Percentiles rank a stretch among this genome's conserved stretches.
phyloP scores from a whole-genome alignment of 2,329 filamentous ascomycete species.

The Diaporthe caulivora region DNA sequence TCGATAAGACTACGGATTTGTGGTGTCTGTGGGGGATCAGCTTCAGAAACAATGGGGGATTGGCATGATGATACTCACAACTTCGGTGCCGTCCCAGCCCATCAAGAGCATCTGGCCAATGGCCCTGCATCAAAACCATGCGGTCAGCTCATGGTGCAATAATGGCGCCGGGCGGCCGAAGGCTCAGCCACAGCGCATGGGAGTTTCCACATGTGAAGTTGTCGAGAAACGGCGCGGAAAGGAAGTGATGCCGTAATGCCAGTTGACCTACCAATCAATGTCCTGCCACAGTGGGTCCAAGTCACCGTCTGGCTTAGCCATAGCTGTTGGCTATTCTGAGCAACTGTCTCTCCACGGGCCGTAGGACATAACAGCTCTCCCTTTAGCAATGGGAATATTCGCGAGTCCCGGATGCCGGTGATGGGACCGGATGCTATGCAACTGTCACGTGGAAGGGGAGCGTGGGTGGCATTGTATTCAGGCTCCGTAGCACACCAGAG shows the following conservation, averaged over 20 bases:
- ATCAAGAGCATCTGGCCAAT: slow-evolving; percentile 85
- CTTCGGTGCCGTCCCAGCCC: slow-evolving; percentile 87
- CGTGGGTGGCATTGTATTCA: slow-evolving; percentile 11
- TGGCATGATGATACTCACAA: slow-evolving; percentile 50
- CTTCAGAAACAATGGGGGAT: background rate
- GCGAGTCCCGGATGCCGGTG: background rate
- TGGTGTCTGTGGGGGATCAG: slow-evolving; percentile 64
- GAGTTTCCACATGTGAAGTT: background rate
- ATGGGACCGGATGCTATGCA: background rate
- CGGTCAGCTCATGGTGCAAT: slow-evolving; percentile 45
- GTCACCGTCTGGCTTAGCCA: slow-evolving; percentile 59
- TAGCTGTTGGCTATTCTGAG: slow-evolving; percentile 41
- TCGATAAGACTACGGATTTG: slow-evolving; percentile 86
- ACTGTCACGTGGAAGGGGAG: slow-evolving; percentile 7
- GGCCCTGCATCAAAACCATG: slow-evolving; percentile 62
- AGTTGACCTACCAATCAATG: slow-evolving; percentile 75
- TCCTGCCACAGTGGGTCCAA: slow-evolving; percentile 79
- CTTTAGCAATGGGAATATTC: background rate
- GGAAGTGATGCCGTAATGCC: slow-evolving; percentile 6
- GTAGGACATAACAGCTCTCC: slow-evolving; percentile 27
- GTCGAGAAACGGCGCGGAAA: slow-evolving; percentile 19
- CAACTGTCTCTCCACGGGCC: background rate
- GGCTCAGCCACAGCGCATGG: slow-evolving; percentile 29
- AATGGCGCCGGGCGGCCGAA: slow-evolving; percentile 37
- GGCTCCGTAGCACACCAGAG: background rate